Conservation (phyloP, 2,329 filamentous ascomycete species). For the Bertia moriformis region DNA sequence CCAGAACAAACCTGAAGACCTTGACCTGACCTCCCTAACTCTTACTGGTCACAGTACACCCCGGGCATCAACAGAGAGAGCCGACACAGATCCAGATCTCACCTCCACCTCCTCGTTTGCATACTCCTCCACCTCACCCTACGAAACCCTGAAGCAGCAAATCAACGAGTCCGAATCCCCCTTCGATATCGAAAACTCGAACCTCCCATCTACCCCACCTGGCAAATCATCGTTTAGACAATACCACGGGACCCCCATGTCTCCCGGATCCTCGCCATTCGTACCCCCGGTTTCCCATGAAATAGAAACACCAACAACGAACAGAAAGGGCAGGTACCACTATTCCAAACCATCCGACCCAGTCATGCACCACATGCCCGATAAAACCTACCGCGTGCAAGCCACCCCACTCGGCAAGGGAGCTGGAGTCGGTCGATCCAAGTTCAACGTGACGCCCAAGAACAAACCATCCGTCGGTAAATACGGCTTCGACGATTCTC, state of each 20-base stretch:
- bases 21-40: background rate
- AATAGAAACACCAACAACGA: too few species aligned
- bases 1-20: too few species aligned
- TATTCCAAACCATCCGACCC: conserved; percentile 29
- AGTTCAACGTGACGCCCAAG: background rate
- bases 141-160: conserved; percentile 58
- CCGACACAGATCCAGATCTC: conserved; percentile 24
- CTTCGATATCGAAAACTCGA: conserved; percentile 15
- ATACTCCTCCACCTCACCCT: conserved; percentile 46
- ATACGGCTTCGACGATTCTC: conserved; percentile 1
- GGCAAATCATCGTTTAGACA: background rate
- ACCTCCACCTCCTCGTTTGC: conserved; percentile 30
- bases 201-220: conserved; percentile 1
- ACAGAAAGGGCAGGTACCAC: background rate
- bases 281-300: conserved; percentile 12
- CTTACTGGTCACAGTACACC: conserved; percentile 46
- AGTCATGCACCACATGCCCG: conserved; percentile 76
- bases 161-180: conserved; percentile 29
- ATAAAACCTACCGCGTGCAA: conserved; percentile 89
- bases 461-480: background rate
- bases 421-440: background rate
- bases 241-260: background rate
- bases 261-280: conserved; percentile 1
- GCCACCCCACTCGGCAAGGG: conserved; percentile 52
- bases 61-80: conserved; percentile 26